Conservation (phyloP, 2,329 filamentous ascomycete species). For the Paramyrothecium roridum region DNA sequence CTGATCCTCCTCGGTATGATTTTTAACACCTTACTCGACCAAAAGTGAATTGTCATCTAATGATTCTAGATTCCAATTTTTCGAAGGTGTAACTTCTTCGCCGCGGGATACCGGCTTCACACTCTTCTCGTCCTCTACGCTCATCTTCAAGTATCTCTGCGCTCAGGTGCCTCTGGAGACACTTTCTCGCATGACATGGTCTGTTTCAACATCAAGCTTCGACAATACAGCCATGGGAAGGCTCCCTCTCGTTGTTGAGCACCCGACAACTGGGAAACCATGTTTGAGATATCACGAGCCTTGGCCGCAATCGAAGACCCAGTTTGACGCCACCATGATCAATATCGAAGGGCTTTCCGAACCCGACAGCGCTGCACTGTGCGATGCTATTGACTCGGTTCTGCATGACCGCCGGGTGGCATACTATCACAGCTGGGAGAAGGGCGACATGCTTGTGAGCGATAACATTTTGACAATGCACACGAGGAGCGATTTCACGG, state of each 20-base stretch:
- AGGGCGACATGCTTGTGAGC: slow-evolving; percentile 50
- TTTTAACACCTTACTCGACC: background rate
- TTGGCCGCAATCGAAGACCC: slow-evolving; percentile 49
- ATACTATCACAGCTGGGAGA: slow-evolving; percentile 49
- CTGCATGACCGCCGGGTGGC: slow-evolving; percentile 48
- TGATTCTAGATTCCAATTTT: slow-evolving; percentile 42
- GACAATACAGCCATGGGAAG: slow-evolving; percentile 36
- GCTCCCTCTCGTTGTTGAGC: slow-evolving; percentile 40
- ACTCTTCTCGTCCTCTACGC: slow-evolving; percentile 48
- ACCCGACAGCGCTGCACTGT: slow-evolving; percentile 30
- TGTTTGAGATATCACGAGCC: slow-evolving; percentile 55
- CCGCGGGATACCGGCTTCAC: slow-evolving; percentile 51
- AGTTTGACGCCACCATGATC: slow-evolving; percentile 43
- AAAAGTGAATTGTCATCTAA: too few relatives aligned
- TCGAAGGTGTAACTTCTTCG: slow-evolving; percentile 41
- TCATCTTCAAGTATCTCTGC: slow-evolving; percentile 45
- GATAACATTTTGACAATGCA: slow-evolving; percentile 51
- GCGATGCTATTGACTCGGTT: slow-evolving; percentile 34
- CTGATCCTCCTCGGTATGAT: slow-evolving; percentile 39
- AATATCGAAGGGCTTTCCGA: slow-evolving; percentile 33
- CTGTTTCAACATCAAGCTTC: slow-evolving; percentile 45
- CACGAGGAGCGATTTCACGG: slow-evolving; percentile 41
- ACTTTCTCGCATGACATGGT: slow-evolving; percentile 42
- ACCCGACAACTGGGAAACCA: slow-evolving; percentile 40
- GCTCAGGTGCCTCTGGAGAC: slow-evolving; percentile 28